Evolutionary conservation across 306 rosid species (phyloP).

Genomic region (Abrus precatorius): DNA sequence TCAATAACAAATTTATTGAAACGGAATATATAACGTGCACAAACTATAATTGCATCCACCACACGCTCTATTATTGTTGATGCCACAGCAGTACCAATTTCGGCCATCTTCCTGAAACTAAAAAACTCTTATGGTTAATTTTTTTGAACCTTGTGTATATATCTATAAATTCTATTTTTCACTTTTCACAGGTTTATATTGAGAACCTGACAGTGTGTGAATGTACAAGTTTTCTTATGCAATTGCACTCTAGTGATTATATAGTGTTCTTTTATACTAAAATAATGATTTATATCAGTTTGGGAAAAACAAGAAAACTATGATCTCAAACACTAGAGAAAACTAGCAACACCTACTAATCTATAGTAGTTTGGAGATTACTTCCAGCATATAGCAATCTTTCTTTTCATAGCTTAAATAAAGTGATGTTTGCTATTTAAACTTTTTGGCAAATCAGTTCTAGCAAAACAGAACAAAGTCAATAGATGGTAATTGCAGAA

Average conservation of each 20-base stretch:
- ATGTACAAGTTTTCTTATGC: neutral
- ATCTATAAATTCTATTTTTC: neutral
- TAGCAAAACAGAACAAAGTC: neutral
- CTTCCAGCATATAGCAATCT: neutral
- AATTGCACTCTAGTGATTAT: neutral
- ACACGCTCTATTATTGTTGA: constrained; percentile 13
- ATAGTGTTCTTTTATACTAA: neutral
- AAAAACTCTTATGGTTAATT: neutral
- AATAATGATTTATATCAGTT: neutral
- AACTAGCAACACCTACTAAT: neutral
- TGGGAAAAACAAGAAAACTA: neutral
- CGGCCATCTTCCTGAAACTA: constrained; percentile 13
- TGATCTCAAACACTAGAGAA: neutral
- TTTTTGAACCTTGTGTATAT: too few species aligned
- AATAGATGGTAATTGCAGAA: neutral
- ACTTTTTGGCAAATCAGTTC: neutral
- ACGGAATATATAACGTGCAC: neutral
- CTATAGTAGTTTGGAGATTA: neutral
- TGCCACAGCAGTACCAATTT: neutral
- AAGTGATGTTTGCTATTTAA: neutral
- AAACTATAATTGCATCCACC: neutral
- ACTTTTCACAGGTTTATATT: neutral
- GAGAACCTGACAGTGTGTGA: neutral
- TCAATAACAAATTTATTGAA: constrained; percentile 6
- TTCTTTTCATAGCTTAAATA: neutral